Evolutionary conservation across 768 basidiomycete genomes (phyloP), one percentile per base, ranked within the genome.

Genomic region (Suillus sp.): DNA sequence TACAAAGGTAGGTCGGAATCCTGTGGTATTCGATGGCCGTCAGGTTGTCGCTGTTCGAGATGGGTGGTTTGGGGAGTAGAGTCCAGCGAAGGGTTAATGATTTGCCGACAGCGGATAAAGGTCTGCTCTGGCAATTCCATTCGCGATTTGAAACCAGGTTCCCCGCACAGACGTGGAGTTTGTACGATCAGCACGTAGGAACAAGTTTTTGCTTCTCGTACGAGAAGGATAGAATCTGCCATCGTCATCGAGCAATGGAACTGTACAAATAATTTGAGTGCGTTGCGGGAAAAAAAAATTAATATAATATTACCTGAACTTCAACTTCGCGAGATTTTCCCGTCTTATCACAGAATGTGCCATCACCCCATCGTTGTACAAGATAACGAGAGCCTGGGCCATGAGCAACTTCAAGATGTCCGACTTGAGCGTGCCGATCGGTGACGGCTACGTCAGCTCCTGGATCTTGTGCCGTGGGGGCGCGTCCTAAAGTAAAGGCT

Each of bases 201-300:
- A 77, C 97, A 99, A 43, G 92, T 96, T 73, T 91, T 91, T 40
- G 93, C 84, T 80, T 97, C 95, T 74, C 96, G 95, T 71, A 98
- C 88, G 71, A 95, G 90, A 60, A 92, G 83, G 69, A 98, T 93
- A 40, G 85, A 86, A 78, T 98, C 95, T 47, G 92, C 86, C 81
- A 92, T 93, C 60, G 92, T 91, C 92, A 94, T 93, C 65, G 93
- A 93, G 76, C 95, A 98, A 77, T 98, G 95, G 74, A 95, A 96
- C 92, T 96, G 73, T 64, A 45, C 40, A 50, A 62, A 60, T 53
- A 62, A 61, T 57, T 60, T 42, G 56, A 62, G 56, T 27, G 47
- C 13, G 16, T 5, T 40, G 16, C 13, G 57, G 57, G 40, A 58
- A 59, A 65, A 66, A 18, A 59, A n/a, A 14, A 45, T 63, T 13